phyloP scores from a whole-genome alignment of 805 yeast species.

The Kodamaea nitidulidarum region DNA sequence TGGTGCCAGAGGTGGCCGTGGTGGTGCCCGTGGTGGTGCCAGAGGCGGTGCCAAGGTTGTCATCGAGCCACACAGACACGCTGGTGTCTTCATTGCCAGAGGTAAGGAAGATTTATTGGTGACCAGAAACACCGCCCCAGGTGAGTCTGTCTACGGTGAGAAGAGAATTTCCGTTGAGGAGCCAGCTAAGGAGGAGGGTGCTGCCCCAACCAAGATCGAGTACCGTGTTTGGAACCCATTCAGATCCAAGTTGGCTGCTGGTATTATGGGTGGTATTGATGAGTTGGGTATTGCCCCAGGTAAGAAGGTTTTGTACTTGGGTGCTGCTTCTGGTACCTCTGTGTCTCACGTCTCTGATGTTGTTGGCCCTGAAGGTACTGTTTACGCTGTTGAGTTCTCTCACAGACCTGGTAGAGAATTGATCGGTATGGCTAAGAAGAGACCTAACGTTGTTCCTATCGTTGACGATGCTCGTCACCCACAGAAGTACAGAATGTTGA shows the following conservation, averaged over 20 bases:
- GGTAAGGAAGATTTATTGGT: conserved; percentile 98
- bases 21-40: conserved; percentile 80
- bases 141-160: conserved; percentile 98
- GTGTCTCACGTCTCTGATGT: conserved; percentile 97
- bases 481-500: conserved; percentile 97
- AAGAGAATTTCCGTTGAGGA: conserved; percentile 93
- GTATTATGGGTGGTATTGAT: conserved; percentile 99
- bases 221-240: conserved; percentile 99
- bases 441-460: conserved; percentile 98
- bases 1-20: conserved; percentile 55
- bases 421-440: conserved; percentile 99
- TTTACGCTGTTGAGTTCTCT: conserved; percentile 98
- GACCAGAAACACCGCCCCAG: conserved; percentile 96
- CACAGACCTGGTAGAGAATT: conserved; percentile 99
- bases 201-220: conserved; percentile 89
- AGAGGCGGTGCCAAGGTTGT: conserved; percentile 92
- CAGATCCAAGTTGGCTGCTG: conserved; percentile 99
- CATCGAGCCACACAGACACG: conserved; percentile 98
- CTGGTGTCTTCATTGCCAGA: conserved; percentile 98
- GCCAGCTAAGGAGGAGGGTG: conserved; percentile 83
- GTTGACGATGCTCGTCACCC: conserved; percentile 99
- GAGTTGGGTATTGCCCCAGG: conserved; percentile 98
- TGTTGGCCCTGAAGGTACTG: conserved; percentile 98
- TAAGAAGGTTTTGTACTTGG: conserved; percentile 92
- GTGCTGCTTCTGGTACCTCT: conserved; percentile 99